Conservation (phyloP, 1,284 basidiomycete species). For the Boletus hoseneyae region DNA sequence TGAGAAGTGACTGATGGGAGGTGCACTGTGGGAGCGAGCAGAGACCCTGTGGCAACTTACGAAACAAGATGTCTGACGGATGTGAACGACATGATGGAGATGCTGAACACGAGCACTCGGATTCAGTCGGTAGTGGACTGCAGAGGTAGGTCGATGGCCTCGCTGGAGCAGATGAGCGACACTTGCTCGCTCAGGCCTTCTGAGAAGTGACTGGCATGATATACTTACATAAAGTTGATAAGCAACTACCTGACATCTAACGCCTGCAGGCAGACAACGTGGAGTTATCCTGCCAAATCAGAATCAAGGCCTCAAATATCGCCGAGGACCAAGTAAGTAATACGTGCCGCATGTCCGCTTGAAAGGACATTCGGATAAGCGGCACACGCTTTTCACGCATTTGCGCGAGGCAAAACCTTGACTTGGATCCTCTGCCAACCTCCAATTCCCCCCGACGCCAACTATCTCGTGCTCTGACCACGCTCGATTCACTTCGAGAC, state of each 20-base stretch:
- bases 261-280: slow-evolving; percentile 75
- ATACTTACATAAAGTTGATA: slow-evolving; percentile 34
- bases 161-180: not conserved
- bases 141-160: not conserved
- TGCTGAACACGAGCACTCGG: no score
- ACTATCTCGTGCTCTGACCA: slow-evolving; percentile 23
- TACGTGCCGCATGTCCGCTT: slow-evolving; percentile 35
- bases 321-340: slow-evolving; percentile 35
- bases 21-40: slow-evolving; percentile 30
- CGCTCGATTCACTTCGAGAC: slow-evolving; percentile 55
- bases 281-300: slow-evolving; percentile 35
- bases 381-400: slow-evolving; percentile 48
- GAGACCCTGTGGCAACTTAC: slow-evolving; percentile 13
- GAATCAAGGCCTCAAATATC: slow-evolving; percentile 28
- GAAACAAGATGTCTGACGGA: slow-evolving; percentile 6
- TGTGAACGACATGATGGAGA: no score
- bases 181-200: not conserved
- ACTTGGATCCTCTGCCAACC: slow-evolving; percentile 28
- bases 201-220: slow-evolving; percentile 4
- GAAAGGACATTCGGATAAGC: slow-evolving; percentile 40
- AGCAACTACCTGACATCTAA: slow-evolving; percentile 27
- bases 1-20: slow-evolving; percentile 47
- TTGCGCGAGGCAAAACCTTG: slow-evolving; percentile 32
- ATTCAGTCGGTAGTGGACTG: not conserved
- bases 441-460: slow-evolving; percentile 21